Conservation (phyloP, 2,329 filamentous ascomycete species). For the Neoascochyta sp. region DNA sequence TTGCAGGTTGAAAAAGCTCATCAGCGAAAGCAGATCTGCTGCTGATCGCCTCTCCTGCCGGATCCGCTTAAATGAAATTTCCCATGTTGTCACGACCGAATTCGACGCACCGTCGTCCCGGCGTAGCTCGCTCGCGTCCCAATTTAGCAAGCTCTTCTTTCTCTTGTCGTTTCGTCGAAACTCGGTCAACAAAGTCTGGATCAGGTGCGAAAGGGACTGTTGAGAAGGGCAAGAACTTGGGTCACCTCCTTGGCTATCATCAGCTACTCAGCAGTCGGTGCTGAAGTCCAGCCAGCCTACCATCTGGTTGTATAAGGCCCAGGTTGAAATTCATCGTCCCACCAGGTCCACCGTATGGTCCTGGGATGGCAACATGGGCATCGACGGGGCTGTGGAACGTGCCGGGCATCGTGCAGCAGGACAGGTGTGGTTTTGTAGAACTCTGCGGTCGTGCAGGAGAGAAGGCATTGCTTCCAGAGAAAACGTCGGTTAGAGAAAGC, state of each 20-base stretch:
- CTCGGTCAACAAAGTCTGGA: conserved; percentile 25
- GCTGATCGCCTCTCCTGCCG: conserved; percentile 29
- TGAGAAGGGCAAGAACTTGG: conserved; percentile 16
- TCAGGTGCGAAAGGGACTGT: conserved; percentile 28
- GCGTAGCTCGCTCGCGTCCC: conserved; percentile 29
- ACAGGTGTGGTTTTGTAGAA: conserved; percentile 1
- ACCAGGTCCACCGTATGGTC: conserved; percentile 6
- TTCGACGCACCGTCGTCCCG: conserved; percentile 35
- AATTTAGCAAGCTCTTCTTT: conserved; percentile 15
- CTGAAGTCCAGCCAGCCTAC: not conserved
- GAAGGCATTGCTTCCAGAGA: conserved; percentile 1
- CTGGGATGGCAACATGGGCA: conserved; percentile 8
- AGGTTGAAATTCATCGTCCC: conserved; percentile 13
- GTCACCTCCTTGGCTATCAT: conserved; percentile 1
- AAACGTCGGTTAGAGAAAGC: not conserved
- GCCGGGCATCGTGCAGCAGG: conserved; percentile 3
- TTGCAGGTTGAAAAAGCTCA: conserved; percentile 48
- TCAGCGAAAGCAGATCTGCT: conserved; percentile 46
- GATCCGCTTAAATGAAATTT: conserved; percentile 35
- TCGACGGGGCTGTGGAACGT: conserved; percentile 6
- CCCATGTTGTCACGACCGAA: conserved; percentile 39
- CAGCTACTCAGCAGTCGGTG: not conserved
- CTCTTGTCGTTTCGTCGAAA: conserved; percentile 37
- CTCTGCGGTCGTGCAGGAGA: conserved; percentile 1
- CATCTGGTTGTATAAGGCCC: conserved; percentile 1